Evolutionary conservation across 2,329 filamentous ascomycete species (phyloP), one percentile per base, ranked within the genome.

Genomic region (Apiospora phragmitis): DNA sequence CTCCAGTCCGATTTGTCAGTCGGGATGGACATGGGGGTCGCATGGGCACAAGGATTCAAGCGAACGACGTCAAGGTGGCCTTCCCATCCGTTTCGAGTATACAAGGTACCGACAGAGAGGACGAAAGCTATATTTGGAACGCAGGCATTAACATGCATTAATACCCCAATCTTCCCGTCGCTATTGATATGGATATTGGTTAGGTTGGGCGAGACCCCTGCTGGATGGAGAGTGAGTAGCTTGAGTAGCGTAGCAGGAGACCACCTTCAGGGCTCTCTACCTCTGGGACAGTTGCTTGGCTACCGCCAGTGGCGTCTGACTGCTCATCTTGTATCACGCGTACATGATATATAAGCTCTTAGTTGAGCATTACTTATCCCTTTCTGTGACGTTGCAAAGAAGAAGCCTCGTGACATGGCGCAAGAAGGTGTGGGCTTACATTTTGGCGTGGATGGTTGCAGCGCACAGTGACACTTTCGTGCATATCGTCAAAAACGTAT

Each of bases 21-120:
- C 38, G 29, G 26, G 18, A n/a, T 47, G n/a, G 47, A n/a, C 47
- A 49, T 69, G 42, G 59, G 47, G 38, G 68, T 47, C 49, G 59
- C 45, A 45, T 69, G 41, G 32, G 51, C 55, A 38, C 55, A 62
- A n/a, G 55, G 55, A 62, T 62, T n/a, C 29, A 62, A 62, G 55
- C 55, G 55, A 62, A 38, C 55, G 29, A 21, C 16, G 29, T 35
- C 51, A 29, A 21, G 16, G 35, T n/a, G 51, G 51, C 51, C 29
- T 35, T 35, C 51, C 51, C 51, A 35, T 21, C 45, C 51, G 8
- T 21, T 32, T 26, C 51, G 26, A 21, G 16, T 32, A 32, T 35
- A 59, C 49, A 55, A 26, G 49, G 49, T 59, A 32, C 51, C 51
- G 51, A 59, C 51, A 3, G 51, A 59, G 51, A 59, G 51, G 51